Base-by-base conservation (phyloP, 148 eudicot species). In the Simmondsia chinensis region DNA sequence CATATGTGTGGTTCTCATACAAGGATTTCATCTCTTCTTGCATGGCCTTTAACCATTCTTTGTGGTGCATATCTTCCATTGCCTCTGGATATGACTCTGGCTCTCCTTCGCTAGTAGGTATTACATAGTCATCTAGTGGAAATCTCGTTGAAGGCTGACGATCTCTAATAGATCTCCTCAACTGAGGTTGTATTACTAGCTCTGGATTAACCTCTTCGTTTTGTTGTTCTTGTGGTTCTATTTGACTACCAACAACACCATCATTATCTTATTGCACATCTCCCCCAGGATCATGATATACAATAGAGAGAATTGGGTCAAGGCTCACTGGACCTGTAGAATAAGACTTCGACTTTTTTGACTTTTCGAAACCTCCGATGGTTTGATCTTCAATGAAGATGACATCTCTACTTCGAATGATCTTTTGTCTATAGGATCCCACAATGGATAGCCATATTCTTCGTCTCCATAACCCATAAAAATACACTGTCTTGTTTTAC, bases 11-110 rank as follows among this genome's bases (percentile, higher is more conserved):
- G 6, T 54, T 43, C 8, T 57, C 17, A 15, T 52, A 45, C 32
- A 46, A 46, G 25, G 52, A 54, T 3, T 25, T 9, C 51, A 57
- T 33, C 36, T 68, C 24, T 9, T 56, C 50, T 28, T 61, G 40
- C 51, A 56, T 56, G 30, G 36, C 59, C 3, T 46, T 15, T 6
- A 20, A 12, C 35, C 40, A 56, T 24, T 39, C 31, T 6, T 31
- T 22, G 3, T 20, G 25, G 1, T 56, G 32, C 7, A 12, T 25
- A 22, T 49, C 8, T 0, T 16, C 3, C 15, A 37, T 16, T 1
- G 31, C 56, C 6, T 52, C 56, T 6, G 40, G 14, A 14, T 11
- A 66, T 7, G 2, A 19, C 33, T 59, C 23, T 14, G 51, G 65
- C 22, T 60, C 60, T 23, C 49, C 60, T 28, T 4, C 35, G 15